These are phyloP conservation scores for Populus simonii DNA, from an alignment of 345 rosid species.

Conservation along the genomic window DNA sequence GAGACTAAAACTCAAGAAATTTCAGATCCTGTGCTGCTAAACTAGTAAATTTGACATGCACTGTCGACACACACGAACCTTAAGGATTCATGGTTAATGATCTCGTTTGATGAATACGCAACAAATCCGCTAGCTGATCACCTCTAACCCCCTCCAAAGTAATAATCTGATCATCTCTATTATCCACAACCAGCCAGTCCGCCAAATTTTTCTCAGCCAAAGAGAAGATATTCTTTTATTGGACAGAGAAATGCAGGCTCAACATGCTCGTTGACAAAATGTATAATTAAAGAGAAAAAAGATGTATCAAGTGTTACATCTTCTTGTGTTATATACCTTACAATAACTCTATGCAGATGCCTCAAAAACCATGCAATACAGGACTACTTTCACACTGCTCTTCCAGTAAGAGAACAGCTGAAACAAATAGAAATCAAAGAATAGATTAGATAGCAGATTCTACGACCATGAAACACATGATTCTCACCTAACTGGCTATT, in stretches of 20 bases:
- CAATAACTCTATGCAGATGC: neutral
- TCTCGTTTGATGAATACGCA: neutral
- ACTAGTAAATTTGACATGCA: no score
- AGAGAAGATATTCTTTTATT: neutral
- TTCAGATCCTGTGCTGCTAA: neutral
- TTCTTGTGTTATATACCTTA: neutral
- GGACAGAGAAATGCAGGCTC: neutral
- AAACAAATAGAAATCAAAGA: slow-evolving; percentile 2
- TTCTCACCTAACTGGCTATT: slow-evolving; percentile 10
- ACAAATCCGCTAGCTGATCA: neutral
- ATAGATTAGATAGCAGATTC: neutral
- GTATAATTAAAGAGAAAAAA: neutral
- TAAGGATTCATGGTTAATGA: neutral
- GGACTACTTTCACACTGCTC: neutral
- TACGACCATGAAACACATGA: neutral
- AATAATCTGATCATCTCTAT: neutral
- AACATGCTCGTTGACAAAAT: neutral
- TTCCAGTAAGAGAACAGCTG: neutral
- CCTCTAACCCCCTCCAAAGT: neutral
- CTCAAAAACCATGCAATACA: neutral
- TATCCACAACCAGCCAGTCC: neutral
- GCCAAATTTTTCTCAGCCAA: no score
- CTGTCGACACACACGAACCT: no score
- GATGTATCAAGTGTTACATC: neutral
- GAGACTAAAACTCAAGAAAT: neutral